Evolutionary conservation across 163 green algal genomes (phyloP).

Genomic region (Chlamydomonas reinhardtii): DNA sequence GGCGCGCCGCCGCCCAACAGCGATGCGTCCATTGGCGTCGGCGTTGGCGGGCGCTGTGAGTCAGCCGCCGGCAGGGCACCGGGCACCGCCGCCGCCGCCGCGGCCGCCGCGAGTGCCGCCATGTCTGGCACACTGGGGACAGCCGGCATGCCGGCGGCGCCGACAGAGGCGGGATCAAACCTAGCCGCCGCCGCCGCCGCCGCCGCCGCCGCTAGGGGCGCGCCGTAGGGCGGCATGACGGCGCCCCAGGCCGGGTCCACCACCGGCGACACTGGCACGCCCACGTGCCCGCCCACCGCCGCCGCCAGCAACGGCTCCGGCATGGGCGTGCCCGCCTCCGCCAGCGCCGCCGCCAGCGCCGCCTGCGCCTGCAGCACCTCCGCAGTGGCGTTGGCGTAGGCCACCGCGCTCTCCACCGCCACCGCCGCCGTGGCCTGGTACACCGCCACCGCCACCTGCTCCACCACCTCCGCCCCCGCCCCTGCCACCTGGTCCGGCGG

Average conservation of each 20-base stretch:
- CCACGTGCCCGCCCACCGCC: not conserved
- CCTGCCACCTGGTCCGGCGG: too few species aligned
- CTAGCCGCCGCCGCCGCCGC: not conserved
- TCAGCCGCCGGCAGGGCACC: not conserved
- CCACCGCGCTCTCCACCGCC: too few species aligned
- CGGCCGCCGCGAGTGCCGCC: constrained; percentile 6
- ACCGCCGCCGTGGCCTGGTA: not conserved
- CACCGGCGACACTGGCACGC: too few species aligned
- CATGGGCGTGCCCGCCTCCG: not conserved
- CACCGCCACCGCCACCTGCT: not conserved
- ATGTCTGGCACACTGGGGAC: not conserved
- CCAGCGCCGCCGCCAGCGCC: not conserved
- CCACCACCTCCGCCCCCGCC: not conserved
- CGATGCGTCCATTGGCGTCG: not conserved
- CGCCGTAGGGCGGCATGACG: not conserved
- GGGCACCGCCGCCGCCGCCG: not conserved
- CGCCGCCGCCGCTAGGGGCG: too few species aligned
- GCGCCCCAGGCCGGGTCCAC: not conserved
- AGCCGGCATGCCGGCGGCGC: not conserved
- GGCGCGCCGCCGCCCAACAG: not conserved
- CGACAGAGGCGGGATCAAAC: not conserved
- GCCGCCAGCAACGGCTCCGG: too few species aligned
- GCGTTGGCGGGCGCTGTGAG: not conserved
- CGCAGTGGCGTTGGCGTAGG: not conserved
- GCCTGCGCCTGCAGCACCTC: not conserved